These are phyloP conservation scores for Brassica rapa DNA, from an alignment of 345 rosid species.

Conservation along the genomic window DNA sequence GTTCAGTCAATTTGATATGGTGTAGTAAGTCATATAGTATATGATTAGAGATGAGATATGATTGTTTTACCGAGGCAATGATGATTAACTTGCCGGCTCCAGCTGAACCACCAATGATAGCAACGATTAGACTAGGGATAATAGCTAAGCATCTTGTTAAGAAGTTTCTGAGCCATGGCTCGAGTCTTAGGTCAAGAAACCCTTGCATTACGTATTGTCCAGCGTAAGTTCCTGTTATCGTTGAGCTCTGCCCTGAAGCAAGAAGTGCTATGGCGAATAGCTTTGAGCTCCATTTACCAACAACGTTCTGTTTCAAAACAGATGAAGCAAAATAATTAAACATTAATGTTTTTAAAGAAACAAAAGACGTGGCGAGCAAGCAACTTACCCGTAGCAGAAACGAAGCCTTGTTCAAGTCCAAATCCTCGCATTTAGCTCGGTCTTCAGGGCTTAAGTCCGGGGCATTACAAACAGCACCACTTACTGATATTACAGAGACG, in stretches of 20 bases:
- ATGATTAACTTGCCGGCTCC: slow-evolving; percentile 91
- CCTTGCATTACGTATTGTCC: slow-evolving; percentile 99
- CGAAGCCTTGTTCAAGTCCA: slow-evolving; percentile 90
- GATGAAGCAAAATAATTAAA: not conserved
- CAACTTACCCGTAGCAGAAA: slow-evolving; percentile 76
- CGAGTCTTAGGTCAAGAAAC: slow-evolving; percentile 72
- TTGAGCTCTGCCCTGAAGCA: slow-evolving; percentile 48
- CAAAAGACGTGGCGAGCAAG: not conserved
- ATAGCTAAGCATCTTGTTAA: slow-evolving; percentile 63
- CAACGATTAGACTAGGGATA: slow-evolving; percentile 65
- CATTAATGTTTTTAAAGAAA: not conserved
- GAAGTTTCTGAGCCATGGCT: slow-evolving; percentile 82
- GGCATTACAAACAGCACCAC: slow-evolving; percentile 84
- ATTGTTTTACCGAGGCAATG: slow-evolving; percentile 72
- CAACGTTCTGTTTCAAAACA: slow-evolving; percentile 67
- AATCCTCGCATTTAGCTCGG: slow-evolving; percentile 62
- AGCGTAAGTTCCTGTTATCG: slow-evolving; percentile 96
- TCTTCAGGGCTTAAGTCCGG: slow-evolving; percentile 59
- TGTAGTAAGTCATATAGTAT: not conserved
- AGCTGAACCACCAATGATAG: slow-evolving; percentile 84
- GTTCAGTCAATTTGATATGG: not conserved
- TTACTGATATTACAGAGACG: slow-evolving; percentile 79
- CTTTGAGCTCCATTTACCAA: slow-evolving; percentile 96
- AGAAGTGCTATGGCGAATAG: slow-evolving; percentile 85
- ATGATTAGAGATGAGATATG: not conserved